phyloP scores from a whole-genome alignment of 1,284 basidiomycete species.

The Austroboletus niveus region DNA sequence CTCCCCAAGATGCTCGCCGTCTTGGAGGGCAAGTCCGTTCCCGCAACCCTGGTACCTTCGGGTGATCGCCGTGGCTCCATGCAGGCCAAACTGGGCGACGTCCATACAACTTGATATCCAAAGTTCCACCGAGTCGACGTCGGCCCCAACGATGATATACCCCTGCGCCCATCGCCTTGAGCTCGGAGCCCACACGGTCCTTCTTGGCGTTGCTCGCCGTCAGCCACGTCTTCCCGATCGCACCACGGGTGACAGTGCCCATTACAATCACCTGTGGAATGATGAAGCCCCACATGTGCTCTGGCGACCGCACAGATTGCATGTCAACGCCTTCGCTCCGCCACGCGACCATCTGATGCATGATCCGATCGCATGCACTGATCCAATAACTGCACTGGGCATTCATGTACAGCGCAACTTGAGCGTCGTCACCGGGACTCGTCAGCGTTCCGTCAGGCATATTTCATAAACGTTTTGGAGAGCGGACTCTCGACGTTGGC shows the following conservation, averaged over 20 bases:
- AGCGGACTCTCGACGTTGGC: slow-evolving; percentile 95
- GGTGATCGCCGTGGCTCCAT: slow-evolving; percentile 96
- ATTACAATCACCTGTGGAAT: slow-evolving; percentile 96
- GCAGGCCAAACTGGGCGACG: slow-evolving; percentile 96
- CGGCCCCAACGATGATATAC: slow-evolving; percentile 94
- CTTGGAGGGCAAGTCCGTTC: slow-evolving; percentile 97
- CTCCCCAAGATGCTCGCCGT: slow-evolving; percentile 91
- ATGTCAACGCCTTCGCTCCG: slow-evolving; percentile 52
- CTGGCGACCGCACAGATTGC: slow-evolving; percentile 39
- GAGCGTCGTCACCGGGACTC: slow-evolving; percentile 76
- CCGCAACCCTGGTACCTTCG: slow-evolving; percentile 95
- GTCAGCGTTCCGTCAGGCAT: slow-evolving; percentile 82
- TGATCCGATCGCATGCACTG: slow-evolving; percentile 87
- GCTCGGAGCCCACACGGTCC: slow-evolving; percentile 92
- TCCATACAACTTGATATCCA: slow-evolving; percentile 99
- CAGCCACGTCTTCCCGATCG: slow-evolving; percentile 98
- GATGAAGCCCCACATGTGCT: slow-evolving; percentile 81
- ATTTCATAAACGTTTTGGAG: slow-evolving; percentile 87
- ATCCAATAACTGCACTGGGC: slow-evolving; percentile 99
- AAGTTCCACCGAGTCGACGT: slow-evolving; percentile 98
- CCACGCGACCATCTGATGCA: slow-evolving; percentile 95
- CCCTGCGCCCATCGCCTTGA: slow-evolving; percentile 97
- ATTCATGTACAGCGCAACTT: slow-evolving; percentile 88
- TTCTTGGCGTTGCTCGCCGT: slow-evolving; percentile 98
- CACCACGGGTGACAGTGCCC: slow-evolving; percentile 97